Percentiles rank a stretch among this genome's conserved stretches.
Evolutionary conservation across 176 grass and related monocot genomes (phyloP).

Genomic region (Oryza officinalis): DNA sequence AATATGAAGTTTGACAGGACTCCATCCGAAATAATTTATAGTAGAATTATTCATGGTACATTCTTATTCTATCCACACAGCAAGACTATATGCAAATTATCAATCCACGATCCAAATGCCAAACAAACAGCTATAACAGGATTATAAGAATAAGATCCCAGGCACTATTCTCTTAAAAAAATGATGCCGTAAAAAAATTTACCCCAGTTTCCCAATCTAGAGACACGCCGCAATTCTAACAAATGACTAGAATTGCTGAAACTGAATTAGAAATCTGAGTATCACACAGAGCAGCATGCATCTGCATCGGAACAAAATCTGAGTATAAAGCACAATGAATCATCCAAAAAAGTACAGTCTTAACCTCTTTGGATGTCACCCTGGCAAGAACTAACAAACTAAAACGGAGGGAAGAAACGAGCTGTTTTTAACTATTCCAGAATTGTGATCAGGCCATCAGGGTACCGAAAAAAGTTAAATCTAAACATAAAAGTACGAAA

Average conservation of each 20-base stretch:
- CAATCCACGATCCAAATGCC: background rate
- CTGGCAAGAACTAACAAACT: background rate
- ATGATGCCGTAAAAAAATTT: background rate
- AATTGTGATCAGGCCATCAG: background rate
- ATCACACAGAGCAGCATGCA: background rate
- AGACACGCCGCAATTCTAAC: background rate
- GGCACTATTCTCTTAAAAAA: background rate
- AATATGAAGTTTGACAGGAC: slow-evolving; percentile 9
- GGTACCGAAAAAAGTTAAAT: background rate
- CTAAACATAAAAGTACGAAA: background rate
- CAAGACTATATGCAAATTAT: background rate
- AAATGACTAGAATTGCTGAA: slow-evolving; percentile 7
- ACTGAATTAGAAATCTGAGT: background rate
- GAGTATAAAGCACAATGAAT: slow-evolving; percentile 19
- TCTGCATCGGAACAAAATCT: slow-evolving; percentile 7
- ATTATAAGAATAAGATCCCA: background rate
- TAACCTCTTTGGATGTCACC: background rate
- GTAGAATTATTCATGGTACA: background rate
- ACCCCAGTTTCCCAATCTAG: background rate
- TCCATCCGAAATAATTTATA: background rate
- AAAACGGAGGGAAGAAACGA: background rate
- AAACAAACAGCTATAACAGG: background rate
- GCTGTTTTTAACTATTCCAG: background rate
- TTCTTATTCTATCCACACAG: background rate
- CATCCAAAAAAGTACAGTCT: background rate